Evolutionary conservation across 129 eudicot species (phyloP), one percentile per base, ranked within the genome.

Genomic region (Smallanthus sonchifolius): DNA sequence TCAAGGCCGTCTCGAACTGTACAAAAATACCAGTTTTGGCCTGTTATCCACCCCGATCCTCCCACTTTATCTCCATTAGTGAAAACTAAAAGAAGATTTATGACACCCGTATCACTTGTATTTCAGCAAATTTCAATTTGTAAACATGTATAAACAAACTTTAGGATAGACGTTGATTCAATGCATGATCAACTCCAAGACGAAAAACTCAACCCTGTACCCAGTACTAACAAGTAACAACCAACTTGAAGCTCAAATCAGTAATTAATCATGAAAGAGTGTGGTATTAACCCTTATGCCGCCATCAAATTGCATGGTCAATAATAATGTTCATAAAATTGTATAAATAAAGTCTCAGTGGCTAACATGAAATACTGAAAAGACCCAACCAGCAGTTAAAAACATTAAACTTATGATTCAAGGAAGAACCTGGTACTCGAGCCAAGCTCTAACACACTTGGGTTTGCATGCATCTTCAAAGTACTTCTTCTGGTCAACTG

Each of bases 391-490:
- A 69, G 32, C 32, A 73, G 17, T 32, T 42, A 14, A 43, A 30
- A 59, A 28, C 28, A 57, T 15, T 10, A 14, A 59, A 73, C 3
- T 42, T 59, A 10, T 5, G n/a, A 40, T 42, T 59, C 11, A 73
- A 59, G 17, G 64, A 78, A 72, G 78, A 64, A 90, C 96, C 96
- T 87, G 88, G 77, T 90, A 90, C 24, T 84, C 92, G 9, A 84
- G 85, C 60, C 81, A 79, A 76, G 88, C 86, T 80, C 83, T 82
- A 14, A 84, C 91, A 80, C 96, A 90, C 79, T 83, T 86, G 79
- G 92, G 91, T 84, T 85, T 90, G 91, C 96, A 87, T 68, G 77
- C 65, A 48, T 87, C 92, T 79, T 90, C 96, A 32, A 87, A 79
- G 67, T 78, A 77, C 83, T 79, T 85, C 86, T 90, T 90, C 57